Percentiles rank a stretch among this genome's conserved stretches.
Conservation (phyloP, 805 yeast species). For the Candida insectalens region DNA sequence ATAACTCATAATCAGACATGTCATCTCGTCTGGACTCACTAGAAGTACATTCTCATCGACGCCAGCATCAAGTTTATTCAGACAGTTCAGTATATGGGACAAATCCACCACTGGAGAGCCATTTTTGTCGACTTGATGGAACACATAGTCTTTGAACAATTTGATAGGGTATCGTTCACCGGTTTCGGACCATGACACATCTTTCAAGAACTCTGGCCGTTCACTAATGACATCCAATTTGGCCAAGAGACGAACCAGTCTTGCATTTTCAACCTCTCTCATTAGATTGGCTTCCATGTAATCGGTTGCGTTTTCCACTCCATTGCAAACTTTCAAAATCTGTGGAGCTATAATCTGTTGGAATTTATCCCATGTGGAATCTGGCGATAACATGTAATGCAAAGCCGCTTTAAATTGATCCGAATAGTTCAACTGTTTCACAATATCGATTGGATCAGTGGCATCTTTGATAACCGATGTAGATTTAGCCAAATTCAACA, state of each 20-base stretch:
- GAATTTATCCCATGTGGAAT: constrained; percentile 22
- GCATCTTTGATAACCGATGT: constrained; percentile 15
- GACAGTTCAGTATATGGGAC: constrained; percentile 64
- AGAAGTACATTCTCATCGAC: constrained; percentile 73
- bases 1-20: constrained; percentile 76
- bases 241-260: constrained; percentile 72
- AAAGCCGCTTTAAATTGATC: constrained; percentile 36
- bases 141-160: constrained; percentile 75
- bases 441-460: constrained; percentile 11
- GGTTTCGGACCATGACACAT: constrained; percentile 57
- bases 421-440: constrained; percentile 28
- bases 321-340: constrained; percentile 37
- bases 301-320: constrained; percentile 43
- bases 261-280: constrained; percentile 78
- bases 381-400: constrained; percentile 23
- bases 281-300: constrained; percentile 50
- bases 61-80: constrained; percentile 91
- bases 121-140: constrained; percentile 69
- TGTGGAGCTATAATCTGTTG: constrained; percentile 33
- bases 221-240: constrained; percentile 74
- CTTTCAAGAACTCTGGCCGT: constrained; percentile 55
- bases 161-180: constrained; percentile 67
- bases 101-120: constrained; percentile 77
- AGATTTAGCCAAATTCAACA: constrained; percentile 43
- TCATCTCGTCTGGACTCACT: constrained; percentile 77